Conservation (phyloP, 768 basidiomycete genomes). For the Tylopilus vinaceipallidus region DNA sequence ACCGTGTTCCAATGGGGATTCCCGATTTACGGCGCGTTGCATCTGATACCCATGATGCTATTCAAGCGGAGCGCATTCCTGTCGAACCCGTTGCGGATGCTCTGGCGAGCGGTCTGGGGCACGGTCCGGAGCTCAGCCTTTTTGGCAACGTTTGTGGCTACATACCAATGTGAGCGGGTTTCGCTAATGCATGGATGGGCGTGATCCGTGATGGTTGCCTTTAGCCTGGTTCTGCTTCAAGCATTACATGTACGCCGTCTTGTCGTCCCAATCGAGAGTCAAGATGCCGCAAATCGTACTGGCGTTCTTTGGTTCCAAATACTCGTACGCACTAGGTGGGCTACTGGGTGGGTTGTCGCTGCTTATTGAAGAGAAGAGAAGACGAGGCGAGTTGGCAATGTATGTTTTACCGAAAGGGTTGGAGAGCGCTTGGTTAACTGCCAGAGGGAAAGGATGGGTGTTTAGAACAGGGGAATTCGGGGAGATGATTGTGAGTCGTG, state of each 20-base stretch:
- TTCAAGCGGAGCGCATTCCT: constrained; percentile 73
- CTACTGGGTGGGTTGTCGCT: constrained; percentile 73
- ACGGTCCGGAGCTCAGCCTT: constrained; percentile 86
- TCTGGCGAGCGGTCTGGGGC: constrained; percentile 63
- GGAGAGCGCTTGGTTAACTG: constrained; percentile 86
- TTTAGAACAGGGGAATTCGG: constrained; percentile 69
- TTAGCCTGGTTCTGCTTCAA: constrained; percentile 68
- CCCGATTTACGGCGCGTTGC: constrained; percentile 84
- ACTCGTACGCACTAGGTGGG: constrained; percentile 73
- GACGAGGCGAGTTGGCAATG: constrained; percentile 92
- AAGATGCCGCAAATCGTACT: constrained; percentile 47
- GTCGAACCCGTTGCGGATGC: constrained; percentile 62
- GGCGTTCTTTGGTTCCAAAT: constrained; percentile 61
- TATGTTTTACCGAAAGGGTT: constrained; percentile 86
- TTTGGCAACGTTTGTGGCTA: constrained; percentile 75
- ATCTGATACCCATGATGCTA: constrained; percentile 82
- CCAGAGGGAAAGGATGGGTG: constrained; percentile 73
- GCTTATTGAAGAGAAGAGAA: constrained; percentile 82
- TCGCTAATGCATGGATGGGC: background rate
- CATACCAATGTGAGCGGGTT: constrained; percentile 69
- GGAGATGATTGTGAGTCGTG: constrained; percentile 53
- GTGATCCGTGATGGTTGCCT: background rate
- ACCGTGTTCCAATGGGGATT: constrained; percentile 83
- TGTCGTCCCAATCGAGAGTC: constrained; percentile 38
- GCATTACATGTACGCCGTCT: constrained; percentile 50